phyloP scores from a whole-genome alignment of 495 filamentous ascomycete species.

The Trichoderma virens region DNA sequence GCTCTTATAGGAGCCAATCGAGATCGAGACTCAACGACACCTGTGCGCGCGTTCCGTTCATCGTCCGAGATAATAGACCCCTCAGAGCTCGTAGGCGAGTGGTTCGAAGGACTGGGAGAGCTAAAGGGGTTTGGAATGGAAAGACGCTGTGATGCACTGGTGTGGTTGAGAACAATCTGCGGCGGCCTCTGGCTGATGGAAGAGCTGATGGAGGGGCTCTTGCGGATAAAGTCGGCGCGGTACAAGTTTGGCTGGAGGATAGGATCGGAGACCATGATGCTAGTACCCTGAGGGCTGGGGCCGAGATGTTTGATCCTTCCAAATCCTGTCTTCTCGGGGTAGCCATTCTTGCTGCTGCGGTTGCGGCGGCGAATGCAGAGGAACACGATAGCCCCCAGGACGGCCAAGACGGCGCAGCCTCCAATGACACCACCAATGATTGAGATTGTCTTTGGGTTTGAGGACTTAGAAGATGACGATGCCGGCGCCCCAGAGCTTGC shows the following conservation, averaged over 20 bases:
- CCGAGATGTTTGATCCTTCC: constrained; percentile 34
- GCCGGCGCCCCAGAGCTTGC: constrained; percentile 2
- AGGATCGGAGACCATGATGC: constrained; percentile 37
- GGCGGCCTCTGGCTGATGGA: neutral
- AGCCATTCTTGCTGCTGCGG: constrained; percentile 14
- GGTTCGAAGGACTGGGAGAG: constrained; percentile 16
- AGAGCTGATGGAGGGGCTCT: constrained; percentile 11
- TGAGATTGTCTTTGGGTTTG: constrained; percentile 21
- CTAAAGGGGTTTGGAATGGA: constrained; percentile 19
- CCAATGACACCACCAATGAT: constrained; percentile 25
- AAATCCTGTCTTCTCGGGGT: neutral
- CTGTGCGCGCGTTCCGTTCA: constrained; percentile 8
- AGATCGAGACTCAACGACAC: neutral
- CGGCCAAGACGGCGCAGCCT: constrained; percentile 20
- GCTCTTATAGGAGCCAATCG: constrained; percentile 10
- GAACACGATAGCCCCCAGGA: constrained; percentile 16
- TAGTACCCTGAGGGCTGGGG: constrained; percentile 26
- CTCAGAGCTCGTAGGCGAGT: neutral
- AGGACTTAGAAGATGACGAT: constrained; percentile 10
- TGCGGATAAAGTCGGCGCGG: constrained; percentile 31
- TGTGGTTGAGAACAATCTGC: constrained; percentile 6
- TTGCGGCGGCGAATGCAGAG: constrained; percentile 18
- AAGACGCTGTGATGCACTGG: constrained; percentile 9
- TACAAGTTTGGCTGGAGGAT: constrained; percentile 27
- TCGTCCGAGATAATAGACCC: constrained; percentile 3